These are phyloP conservation scores for Skeletonema menzelii DNA, from an alignment of 108 stramenopile species.

Conservation along the genomic window DNA sequence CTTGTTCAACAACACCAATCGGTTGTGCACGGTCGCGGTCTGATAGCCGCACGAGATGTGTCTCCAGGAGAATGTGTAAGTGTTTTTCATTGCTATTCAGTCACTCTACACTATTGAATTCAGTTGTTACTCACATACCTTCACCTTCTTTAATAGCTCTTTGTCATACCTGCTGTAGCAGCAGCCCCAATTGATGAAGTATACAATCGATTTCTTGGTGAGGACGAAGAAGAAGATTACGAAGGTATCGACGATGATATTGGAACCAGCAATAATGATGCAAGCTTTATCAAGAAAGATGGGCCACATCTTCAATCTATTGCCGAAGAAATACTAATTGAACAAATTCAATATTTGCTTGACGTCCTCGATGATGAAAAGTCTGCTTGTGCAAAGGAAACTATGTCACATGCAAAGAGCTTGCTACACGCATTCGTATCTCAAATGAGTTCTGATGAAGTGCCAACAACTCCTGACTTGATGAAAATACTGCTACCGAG, in stretches of 20 bases:
- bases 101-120: no score
- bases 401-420: neutral
- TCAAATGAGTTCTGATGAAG: conserved; percentile 44
- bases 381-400: conserved; percentile 1
- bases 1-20: conserved; percentile 10
- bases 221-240: neutral
- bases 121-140: no score
- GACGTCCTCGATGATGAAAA: neutral
- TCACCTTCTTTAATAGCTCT: no score
- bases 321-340: conserved; percentile 50
- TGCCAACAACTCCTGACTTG: conserved; percentile 4
- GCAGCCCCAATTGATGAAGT: conserved; percentile 43
- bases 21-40: conserved; percentile 39
- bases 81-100: no score
- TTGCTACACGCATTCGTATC: conserved; percentile 21
- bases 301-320: conserved; percentile 48
- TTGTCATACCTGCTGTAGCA: conserved; percentile 62
- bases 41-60: conserved; percentile 66
- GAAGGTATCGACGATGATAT: neutral
- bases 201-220: conserved; percentile 10
- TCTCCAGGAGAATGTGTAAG: conserved; percentile 60
- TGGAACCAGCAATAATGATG: neutral
- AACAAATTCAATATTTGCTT: conserved; percentile 47
- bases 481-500: conserved; percentile 18
- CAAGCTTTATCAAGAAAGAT: neutral